Base-by-base conservation (phyloP, 2,329 filamentous ascomycete genomes). In the Fusarium pilosicola region DNA sequence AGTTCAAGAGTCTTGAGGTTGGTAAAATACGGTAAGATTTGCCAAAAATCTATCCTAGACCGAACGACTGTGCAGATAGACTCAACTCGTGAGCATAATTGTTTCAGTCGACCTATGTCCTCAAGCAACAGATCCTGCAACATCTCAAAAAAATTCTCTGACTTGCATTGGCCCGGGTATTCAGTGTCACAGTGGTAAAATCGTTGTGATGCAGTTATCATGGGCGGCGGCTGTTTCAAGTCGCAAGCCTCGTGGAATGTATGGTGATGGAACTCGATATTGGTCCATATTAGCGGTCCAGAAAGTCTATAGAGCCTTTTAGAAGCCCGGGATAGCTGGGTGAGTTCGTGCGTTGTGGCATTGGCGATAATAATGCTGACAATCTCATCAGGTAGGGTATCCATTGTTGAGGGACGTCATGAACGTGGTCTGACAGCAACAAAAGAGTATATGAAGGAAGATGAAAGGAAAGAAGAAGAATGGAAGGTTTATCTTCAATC, bases 371-470 rank as follows among this genome's bases (percentile, higher is more conserved):
- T 22, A 4, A 41, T 38, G 9, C 8, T 28, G 30, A 45, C 24
- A 14, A 63, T 18, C 22, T 65, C 62, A 45, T 63, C 39, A 6
- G 62, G 58, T 17, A 61, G 30, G 8, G 58, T 24, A 26, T 61
- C 20, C 48, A 61, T 61, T 4, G 18, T 41, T 28, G 14, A 12
- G 8, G 9, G 14, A n/a, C 6, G 26, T n/a, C 6, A 8, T 26
- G 26, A 15, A 22, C 6, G 3, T 5, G 32, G 17, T 7, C 7
- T 5, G 3, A 14, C 11, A 26, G 13, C 7, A 24, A 28, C 2
- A 14, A 10, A 7, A n/a, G 5, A 28, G 11, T 38, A 13, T 15
- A 36, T 6, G 5, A 24, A n/a, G 48, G 7, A 17, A 13, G 3
- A 13, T 26, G 10, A n/a, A 18, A 17, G 7, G 10, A 18, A 34